phyloP scores from a whole-genome alignment of 2,329 filamentous ascomycete genomes.

The Fusarium luffae region DNA sequence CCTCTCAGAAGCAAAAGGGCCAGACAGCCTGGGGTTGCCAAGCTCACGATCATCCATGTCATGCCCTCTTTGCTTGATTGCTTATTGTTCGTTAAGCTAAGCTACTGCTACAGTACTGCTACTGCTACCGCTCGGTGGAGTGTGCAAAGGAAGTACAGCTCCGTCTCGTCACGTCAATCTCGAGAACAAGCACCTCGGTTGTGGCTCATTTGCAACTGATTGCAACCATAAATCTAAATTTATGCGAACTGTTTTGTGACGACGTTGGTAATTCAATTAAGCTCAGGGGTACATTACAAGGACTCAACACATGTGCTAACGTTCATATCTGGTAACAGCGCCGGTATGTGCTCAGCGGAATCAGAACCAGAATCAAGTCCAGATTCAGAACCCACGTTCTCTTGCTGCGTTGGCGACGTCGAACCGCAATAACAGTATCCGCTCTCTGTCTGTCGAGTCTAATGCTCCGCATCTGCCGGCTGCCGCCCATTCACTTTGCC shows the following conservation, averaged over 20 bases:
- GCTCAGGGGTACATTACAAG: constrained; percentile 21
- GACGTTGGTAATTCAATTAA: constrained; percentile 34
- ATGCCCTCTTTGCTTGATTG: constrained; percentile 2
- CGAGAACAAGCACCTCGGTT: constrained; percentile 18
- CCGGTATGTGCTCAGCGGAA: constrained; percentile 15
- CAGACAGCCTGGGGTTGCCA: constrained; percentile 36
- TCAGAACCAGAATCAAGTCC: background rate
- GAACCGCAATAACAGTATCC: constrained; percentile 18
- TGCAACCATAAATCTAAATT: constrained; percentile 27
- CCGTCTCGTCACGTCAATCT: constrained; percentile 19
- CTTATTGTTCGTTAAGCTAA: constrained; percentile 11
- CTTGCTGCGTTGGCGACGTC: constrained; percentile 24
- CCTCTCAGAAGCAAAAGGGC: constrained; percentile 38
- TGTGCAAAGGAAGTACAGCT: constrained; percentile 15
- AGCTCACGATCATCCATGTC: constrained; percentile 29
- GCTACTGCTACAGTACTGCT: background rate
- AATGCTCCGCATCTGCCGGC: constrained; percentile 27
- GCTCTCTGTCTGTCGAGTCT: constrained; percentile 1
- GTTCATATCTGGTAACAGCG: constrained; percentile 27
- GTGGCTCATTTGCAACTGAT: constrained; percentile 23
- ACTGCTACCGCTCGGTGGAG: background rate
- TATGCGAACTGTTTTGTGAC: constrained; percentile 12
- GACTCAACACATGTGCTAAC: constrained; percentile 17
- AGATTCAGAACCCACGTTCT: constrained; percentile 5
- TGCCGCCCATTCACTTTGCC: constrained; percentile 15